A percentile compares a stretch with the other conserved stretches of the same genome.
Evolutionary conservation across 345 rosid genomes (phyloP).

Genomic region (Citrus sinensis): DNA sequence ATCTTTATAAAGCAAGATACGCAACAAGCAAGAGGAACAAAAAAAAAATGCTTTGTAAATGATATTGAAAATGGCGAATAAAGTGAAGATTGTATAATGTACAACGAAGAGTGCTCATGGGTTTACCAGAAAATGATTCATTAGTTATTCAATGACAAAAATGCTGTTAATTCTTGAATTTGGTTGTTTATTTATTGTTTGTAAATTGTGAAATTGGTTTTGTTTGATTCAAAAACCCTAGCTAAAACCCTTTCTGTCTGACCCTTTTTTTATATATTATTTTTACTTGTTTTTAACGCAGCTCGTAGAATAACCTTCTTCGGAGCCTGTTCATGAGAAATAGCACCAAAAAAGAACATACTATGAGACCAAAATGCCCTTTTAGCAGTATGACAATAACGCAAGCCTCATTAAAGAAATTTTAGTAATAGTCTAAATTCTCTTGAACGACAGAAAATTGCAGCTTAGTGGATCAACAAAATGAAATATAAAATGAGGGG

Average conservation of each 20-base stretch:
- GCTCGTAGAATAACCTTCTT: background rate
- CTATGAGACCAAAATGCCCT: background rate
- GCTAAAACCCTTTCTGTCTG: background rate
- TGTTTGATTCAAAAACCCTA: background rate
- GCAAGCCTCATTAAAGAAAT: no score
- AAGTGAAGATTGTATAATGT: background rate
- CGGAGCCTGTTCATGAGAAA: background rate
- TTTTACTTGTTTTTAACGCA: no score
- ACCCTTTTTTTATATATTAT: no score
- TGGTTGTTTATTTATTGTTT: background rate
- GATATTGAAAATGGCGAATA: background rate
- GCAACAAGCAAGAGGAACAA: background rate
- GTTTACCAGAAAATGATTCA: slow-evolving; percentile 34
- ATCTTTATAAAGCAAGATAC: background rate
- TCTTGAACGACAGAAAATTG: background rate
- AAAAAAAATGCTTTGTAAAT: no score
- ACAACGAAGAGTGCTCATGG: background rate
- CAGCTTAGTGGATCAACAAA: no score
- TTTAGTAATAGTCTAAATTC: background rate
- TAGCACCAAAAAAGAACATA: background rate
- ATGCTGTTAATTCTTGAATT: background rate
- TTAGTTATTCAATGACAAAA: background rate
- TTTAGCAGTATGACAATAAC: no score
- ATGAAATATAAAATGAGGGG: background rate
- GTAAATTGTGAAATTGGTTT: background rate